A percentile compares a stretch with the other conserved stretches of the same genome.
phyloP scores from a whole-genome alignment of 495 filamentous ascomycete genomes.

The Neurospora sp. region DNA sequence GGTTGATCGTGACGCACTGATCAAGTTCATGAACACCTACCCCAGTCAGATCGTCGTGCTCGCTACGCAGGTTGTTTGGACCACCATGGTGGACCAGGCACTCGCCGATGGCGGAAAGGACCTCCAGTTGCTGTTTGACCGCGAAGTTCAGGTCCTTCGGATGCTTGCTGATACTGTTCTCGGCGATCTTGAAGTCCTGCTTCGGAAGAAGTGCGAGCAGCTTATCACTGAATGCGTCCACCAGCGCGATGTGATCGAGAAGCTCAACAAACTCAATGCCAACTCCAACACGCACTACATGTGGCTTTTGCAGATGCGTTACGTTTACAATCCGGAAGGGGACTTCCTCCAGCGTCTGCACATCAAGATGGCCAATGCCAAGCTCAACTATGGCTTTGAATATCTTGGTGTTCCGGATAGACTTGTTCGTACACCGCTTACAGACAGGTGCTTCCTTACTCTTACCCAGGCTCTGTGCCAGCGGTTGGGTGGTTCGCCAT shows the following conservation, averaged over 20 bases:
- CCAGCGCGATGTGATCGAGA: constrained; percentile 83
- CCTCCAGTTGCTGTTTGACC: constrained; percentile 59
- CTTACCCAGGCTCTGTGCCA: constrained; percentile 93
- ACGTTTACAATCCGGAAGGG: constrained; percentile 72
- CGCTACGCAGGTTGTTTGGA: constrained; percentile 93
- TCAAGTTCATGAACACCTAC: constrained; percentile 65
- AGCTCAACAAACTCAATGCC: constrained; percentile 65
- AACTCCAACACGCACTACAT: constrained; percentile 71
- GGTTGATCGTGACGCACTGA: constrained; percentile 58
- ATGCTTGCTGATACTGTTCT: constrained; percentile 83
- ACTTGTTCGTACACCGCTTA: constrained; percentile 90
- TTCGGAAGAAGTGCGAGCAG: constrained; percentile 93
- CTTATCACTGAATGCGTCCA: constrained; percentile 98
- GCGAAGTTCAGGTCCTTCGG: constrained; percentile 69
- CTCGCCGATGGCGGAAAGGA: constrained; percentile 56
- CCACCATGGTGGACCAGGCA: constrained; percentile 65
- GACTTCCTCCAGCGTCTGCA: constrained; percentile 76
- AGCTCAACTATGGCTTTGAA: constrained; percentile 91
- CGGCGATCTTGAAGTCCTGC: constrained; percentile 74
- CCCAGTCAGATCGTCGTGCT: constrained; percentile 94
- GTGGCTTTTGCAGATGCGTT: constrained; percentile 98
- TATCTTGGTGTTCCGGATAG: constrained; percentile 94
- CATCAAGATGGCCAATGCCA: constrained; percentile 95
- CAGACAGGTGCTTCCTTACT: constrained; percentile 95
- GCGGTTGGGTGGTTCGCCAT: constrained; percentile 89